A percentile compares a stretch with the other conserved stretches of the same genome.
These are phyloP conservation scores for Trametes coccinea DNA, from an alignment of 768 basidiomycete species.

Conservation along the genomic window DNA sequence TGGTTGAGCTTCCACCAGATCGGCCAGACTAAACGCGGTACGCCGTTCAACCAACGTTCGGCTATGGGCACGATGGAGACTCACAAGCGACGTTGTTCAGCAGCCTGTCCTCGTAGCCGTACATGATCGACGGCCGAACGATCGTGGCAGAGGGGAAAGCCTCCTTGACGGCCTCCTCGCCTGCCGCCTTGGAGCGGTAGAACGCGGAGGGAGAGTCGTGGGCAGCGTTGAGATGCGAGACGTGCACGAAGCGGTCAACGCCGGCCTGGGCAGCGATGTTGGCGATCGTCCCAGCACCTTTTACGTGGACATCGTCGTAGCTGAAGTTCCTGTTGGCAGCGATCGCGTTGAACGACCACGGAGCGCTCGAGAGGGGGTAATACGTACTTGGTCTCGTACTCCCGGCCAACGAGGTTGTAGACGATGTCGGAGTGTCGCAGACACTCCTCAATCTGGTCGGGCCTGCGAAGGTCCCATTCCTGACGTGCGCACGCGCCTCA, in stretches of 20 bases:
- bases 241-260: conserved; percentile 85
- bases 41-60: not conserved
- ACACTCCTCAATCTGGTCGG: conserved; percentile 91
- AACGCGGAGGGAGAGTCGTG: conserved; percentile 75
- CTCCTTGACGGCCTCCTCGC: conserved; percentile 82
- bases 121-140: conserved; percentile 82
- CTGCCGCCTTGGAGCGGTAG: conserved; percentile 88
- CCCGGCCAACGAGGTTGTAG: conserved; percentile 92
- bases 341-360: not conserved
- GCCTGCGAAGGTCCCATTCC: conserved; percentile 96
- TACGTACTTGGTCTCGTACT: conserved; percentile 91
- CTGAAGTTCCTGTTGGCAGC: conserved; percentile 72
- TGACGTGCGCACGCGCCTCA: conserved; percentile 33
- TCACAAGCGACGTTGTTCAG: conserved; percentile 89
- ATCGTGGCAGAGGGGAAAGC: conserved; percentile 88
- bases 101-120: conserved; percentile 93
- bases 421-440: conserved; percentile 94
- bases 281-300: conserved; percentile 85
- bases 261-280: conserved; percentile 73
- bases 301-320: conserved; percentile 77
- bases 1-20: conserved; percentile 94
- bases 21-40: conserved; percentile 65
- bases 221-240: conserved; percentile 93
- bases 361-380: conserved; percentile 8
- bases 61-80: conserved; percentile 32